Evolutionary conservation across 768 basidiomycete species (phyloP), one percentile per base, ranked within the genome.

Genomic region (Tricholoma saponaceum): DNA sequence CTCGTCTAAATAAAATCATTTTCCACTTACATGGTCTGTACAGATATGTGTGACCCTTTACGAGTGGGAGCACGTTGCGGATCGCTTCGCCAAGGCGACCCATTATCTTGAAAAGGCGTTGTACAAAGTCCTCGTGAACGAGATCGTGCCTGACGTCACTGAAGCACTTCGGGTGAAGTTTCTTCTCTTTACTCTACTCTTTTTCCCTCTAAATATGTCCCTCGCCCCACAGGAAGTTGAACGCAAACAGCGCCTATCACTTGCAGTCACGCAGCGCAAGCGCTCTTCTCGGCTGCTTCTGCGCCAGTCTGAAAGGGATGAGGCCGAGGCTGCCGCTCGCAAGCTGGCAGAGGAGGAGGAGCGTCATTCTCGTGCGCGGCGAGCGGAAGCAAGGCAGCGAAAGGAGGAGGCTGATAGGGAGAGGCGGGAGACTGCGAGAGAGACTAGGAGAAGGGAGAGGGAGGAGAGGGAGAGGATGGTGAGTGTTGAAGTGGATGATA

Each of bases 281-380:
- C 87, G 95, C 22, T 96, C 94, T 0, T 92, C 92, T 16, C 89
- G 95, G 30, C 85, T 97, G 57, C 90, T 92, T 3, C 73, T 86
- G 37, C 87, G 84, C 63, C 94, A 96, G 69, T 82, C 75, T 33
- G 92, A 91, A 69, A 84, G 83, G 62, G 89, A 94, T 69, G 84
- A 89, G 60, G 85, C 86, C 20, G 77, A 82, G 33, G 70, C 82
- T 23, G 79, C 81, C 7, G 82, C 83, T n/a, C 74, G 77, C 58
- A 80, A 75, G 63, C 83, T 81, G 59, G 80, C 76, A 2, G 90
- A 92, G 58, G 87, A 85, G 44, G 80, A 81, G 20, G 87, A 88
- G 68, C 88, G 84, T 64, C 76, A 80, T 67, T 79, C 83, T 54
- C 84, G 91, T 22, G 77, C 84, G 18, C 73, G 79, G 62, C 76